Conservation (phyloP, 139 green algal species). For the Auxenochlorella pyrenoidosa region DNA sequence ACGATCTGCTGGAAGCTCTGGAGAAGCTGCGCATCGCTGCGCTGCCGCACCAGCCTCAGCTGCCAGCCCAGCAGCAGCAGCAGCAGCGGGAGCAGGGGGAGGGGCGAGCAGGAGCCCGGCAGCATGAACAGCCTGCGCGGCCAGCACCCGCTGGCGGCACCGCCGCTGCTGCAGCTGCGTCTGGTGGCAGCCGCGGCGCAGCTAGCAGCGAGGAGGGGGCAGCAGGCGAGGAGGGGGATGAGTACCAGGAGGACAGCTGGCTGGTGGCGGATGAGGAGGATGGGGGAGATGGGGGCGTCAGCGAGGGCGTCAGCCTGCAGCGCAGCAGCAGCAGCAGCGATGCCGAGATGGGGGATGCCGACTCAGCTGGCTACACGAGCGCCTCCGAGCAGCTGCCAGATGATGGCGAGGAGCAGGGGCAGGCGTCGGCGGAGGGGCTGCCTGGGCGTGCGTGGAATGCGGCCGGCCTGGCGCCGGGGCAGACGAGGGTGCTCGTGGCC, state of each 20-base stretch:
- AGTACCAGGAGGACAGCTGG: constrained; percentile 25
- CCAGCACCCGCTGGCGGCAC: neutral
- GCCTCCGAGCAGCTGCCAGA: neutral
- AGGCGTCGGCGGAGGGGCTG: neutral
- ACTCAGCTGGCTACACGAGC: neutral
- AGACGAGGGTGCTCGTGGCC: constrained; percentile 21
- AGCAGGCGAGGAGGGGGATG: neutral
- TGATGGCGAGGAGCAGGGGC: neutral
- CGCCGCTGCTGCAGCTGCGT: neutral
- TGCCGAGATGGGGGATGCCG: neutral
- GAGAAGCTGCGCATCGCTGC: constrained; percentile 21
- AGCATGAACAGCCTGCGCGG: neutral
- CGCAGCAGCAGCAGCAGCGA: neutral
- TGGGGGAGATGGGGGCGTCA: neutral
- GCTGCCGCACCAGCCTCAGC: constrained; percentile 11
- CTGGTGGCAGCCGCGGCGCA: no score
- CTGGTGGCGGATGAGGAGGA: constrained; percentile 6
- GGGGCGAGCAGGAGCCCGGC: neutral
- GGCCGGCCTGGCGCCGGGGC: neutral
- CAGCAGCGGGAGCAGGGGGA: neutral
- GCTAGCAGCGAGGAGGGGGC: neutral
- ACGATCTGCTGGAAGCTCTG: constrained; percentile 29
- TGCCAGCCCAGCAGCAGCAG: neutral
- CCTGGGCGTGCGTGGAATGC: constrained; percentile 32
- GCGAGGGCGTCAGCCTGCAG: no score